Base-by-base conservation (phyloP, 306 rosid species). In the Psophocarpus tetragonolobus region DNA sequence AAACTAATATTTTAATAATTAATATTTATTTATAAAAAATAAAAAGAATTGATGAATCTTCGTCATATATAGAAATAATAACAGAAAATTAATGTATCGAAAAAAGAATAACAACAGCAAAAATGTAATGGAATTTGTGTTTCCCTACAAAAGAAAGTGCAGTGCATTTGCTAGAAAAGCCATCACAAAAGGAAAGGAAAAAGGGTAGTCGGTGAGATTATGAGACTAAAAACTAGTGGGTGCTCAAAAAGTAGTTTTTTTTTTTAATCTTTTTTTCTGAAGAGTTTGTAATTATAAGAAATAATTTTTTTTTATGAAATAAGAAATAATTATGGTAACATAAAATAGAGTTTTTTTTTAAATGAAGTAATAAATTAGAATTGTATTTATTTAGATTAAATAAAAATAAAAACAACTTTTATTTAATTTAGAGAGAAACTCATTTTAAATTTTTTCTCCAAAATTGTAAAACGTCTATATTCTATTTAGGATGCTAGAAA, bases 141-240 rank as follows among this genome's bases (percentile, higher is more conserved):
- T 71, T 71, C 13, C 17, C 23, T 48, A 50, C 29, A 26, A 30
- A 47, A 70, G 12, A 17, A 47, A 48, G n/a, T 18, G 13, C 3
- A 48, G 63, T 18, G 76, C 63, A 30, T 12, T 12, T 71, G 35
- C 64, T 71, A 20, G 41, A 71, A 32, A 71, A 51, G 64, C 36
- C 47, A 51, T 33, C 1, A 20, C 27, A 65, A 13, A 65, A 38
- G 20, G 18, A 3, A 14, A 5, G n/a, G 18, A 27, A 68, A 42
- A 27, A 8, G 58, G 14, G 15, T 21, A 68, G 58, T 27, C 24
- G 9, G 58, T 42, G 24, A 44, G 7, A 47, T 21, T 44, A 44
- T 15, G 6, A 44, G 54, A 63, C 9, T n/a, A 48, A n/a, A 23
- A 51, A 20, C 26, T 53, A 21, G 12, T 53, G 60, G 29, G 60